Base-by-base conservation (phyloP, 2,329 filamentous ascomycete genomes). In the Fusarium sp. region DNA sequence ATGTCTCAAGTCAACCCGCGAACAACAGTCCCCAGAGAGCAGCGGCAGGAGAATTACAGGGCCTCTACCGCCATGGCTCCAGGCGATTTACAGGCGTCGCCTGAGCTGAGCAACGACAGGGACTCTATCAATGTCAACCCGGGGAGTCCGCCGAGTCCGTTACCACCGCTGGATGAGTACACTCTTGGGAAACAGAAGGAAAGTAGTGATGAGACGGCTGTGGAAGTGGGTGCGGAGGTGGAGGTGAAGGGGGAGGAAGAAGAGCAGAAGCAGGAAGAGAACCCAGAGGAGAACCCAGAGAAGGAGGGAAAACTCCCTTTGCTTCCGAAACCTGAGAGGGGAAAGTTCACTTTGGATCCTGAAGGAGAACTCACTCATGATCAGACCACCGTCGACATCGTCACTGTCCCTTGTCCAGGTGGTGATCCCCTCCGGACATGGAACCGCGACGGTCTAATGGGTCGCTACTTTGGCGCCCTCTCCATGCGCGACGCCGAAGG, bases 381-480 rank as follows among this genome's bases (percentile, higher is more conserved):
- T 67, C 84, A 89, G 74, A 90, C 88, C 1, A 84, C 82, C 4
- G 87, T 89, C 56, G 88, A 90, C 64, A 82, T 90, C 50, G 82
- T 90, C 43, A 84, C 87, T 7, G 85, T 90, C 7, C 87, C 88
- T 0, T 90, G 88, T 69, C 85, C 88, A 0, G 88, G 87, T 0
- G 87, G 86, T 0, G 85, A 89, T 43, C 83, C 87, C 1, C 78
- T 88, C n/a, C 83, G 86, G 27, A 89, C 87, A 25, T 90, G 88
- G 88, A 86, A 82, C 35, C 83, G 86, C 15, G 86, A 88, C 59
- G 86, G 85, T 1, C 82, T 88, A 1, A 83, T 84, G 43, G 83
- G 86, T 3, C 84, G 83, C 30, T 88, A 87, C 71, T 87, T 87
- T 66, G 83, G 84, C 7, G 81, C 81, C 0, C 81, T 84, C 0